phyloP scores from a whole-genome alignment of 495 filamentous ascomycete species.

The Jackrogersella multiformis region DNA sequence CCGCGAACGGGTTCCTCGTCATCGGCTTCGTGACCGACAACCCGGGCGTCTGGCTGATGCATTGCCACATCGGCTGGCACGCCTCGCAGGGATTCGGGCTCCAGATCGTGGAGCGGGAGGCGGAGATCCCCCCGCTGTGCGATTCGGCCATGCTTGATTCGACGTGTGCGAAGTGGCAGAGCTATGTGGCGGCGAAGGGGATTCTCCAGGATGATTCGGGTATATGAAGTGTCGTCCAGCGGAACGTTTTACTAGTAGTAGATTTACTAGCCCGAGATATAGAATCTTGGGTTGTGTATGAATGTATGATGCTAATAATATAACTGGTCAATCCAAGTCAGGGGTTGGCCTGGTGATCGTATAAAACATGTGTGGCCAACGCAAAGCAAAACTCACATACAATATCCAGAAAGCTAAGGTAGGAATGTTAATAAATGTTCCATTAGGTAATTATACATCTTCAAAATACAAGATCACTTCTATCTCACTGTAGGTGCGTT shows the following conservation, averaged over 20 bases:
- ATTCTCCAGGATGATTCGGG: conserved; percentile 23
- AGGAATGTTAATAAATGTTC: too few species aligned
- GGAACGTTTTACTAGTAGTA: background rate
- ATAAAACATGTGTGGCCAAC: too few species aligned
- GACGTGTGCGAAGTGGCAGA: conserved; percentile 49
- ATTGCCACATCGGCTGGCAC: conserved; percentile 65
- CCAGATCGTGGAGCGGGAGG: conserved; percentile 57
- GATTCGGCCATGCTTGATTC: conserved; percentile 33
- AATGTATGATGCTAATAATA: too few species aligned
- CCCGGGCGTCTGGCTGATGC: conserved; percentile 56
- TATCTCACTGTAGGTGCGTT: too few species aligned
- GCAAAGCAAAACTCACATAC: too few species aligned
- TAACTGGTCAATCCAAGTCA: too few species aligned
- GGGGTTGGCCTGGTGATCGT: too few species aligned
- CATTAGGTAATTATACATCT: too few species aligned
- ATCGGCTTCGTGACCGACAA: conserved; percentile 43
- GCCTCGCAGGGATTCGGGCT: conserved; percentile 55
- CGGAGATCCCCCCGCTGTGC: conserved; percentile 43
- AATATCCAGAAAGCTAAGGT: too few species aligned
- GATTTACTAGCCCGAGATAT: background rate
- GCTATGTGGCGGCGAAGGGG: conserved; percentile 29
- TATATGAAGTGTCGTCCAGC: conserved; percentile 7
- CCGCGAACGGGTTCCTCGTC: conserved; percentile 48
- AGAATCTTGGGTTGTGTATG: background rate
- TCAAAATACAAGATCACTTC: too few species aligned